A percentile compares a stretch with the other conserved stretches of the same genome.
These are phyloP conservation scores for Agaricus subrufescens DNA, from an alignment of 768 basidiomycete species.

Conservation along the genomic window DNA sequence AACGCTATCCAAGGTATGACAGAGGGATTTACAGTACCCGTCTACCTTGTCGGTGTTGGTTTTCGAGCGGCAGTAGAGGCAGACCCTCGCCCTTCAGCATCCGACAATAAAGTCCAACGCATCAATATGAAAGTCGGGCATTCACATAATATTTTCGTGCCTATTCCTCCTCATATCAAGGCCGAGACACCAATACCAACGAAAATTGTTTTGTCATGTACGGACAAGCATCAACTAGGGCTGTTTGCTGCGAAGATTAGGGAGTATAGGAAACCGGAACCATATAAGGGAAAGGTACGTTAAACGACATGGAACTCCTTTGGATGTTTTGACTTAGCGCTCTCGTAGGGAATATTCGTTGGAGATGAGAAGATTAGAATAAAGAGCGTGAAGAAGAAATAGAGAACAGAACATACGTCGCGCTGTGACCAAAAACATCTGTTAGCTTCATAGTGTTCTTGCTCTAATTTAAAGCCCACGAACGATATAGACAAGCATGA, in stretches of 20 bases:
- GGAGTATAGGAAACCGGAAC: constrained; percentile 85
- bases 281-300: constrained; percentile 95
- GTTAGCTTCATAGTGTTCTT: not conserved
- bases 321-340: not conserved
- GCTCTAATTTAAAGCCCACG: not conserved
- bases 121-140: constrained; percentile 92
- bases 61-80: constrained; percentile 86
- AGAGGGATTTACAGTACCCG: constrained; percentile 75
- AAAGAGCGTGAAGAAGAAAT: constrained; percentile 95
- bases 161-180: constrained; percentile 78
- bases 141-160: constrained; percentile 81
- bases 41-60: constrained; percentile 93
- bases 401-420: constrained; percentile 23
- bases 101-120: constrained; percentile 58
- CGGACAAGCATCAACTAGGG: constrained; percentile 84
- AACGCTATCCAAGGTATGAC: constrained; percentile 92
- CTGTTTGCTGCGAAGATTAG: constrained; percentile 86
- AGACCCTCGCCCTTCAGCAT: constrained; percentile 57
- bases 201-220: constrained; percentile 76
- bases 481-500: not conserved
- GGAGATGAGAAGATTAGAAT: constrained; percentile 90
- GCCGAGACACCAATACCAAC: constrained; percentile 79
- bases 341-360: constrained; percentile 80
- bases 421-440: not conserved
- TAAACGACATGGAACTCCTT: not conserved